These are phyloP conservation scores for Aleurites moluccanus DNA, from an alignment of 441 rosid species.

Conservation along the genomic window DNA sequence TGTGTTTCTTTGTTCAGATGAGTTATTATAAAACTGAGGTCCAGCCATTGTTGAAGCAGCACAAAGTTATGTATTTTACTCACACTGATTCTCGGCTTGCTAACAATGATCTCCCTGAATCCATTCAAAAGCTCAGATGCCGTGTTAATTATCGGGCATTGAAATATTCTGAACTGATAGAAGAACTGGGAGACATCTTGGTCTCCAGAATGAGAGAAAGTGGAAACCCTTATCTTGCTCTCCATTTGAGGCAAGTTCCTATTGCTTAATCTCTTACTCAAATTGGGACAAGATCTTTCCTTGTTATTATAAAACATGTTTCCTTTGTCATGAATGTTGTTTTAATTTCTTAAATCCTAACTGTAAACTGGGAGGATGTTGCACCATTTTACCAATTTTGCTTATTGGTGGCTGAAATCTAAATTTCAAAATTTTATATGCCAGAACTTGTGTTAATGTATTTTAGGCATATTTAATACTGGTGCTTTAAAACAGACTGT, in stretches of 20 bases:
- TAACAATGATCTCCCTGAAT: slow-evolving; percentile 61
- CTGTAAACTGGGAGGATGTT: background rate
- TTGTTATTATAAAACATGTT: background rate
- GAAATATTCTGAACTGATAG: slow-evolving; percentile 75
- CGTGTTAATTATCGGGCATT: slow-evolving; percentile 78
- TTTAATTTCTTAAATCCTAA: background rate
- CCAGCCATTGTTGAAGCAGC: slow-evolving; percentile 71
- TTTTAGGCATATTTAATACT: background rate
- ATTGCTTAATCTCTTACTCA: background rate
- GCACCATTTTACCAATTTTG: too few relatives aligned
- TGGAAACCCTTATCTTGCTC: slow-evolving; percentile 79
- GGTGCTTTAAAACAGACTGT: background rate
- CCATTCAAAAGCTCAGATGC: slow-evolving; percentile 83
- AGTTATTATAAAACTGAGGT: slow-evolving; percentile 73
- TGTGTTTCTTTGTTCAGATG: slow-evolving; percentile 45
- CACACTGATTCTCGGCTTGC: slow-evolving; percentile 92
- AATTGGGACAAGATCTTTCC: background rate
- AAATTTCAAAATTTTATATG: background rate
- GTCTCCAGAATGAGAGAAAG: slow-evolving; percentile 70
- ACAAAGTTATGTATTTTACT: slow-evolving; percentile 76
- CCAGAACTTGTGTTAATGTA: background rate
- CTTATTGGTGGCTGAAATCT: background rate
- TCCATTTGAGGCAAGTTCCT: slow-evolving; percentile 74
- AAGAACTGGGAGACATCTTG: slow-evolving; percentile 71
- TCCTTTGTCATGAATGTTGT: background rate